phyloP scores from a whole-genome alignment of 1,284 basidiomycete species.

The Laetiporus sulphureus region DNA sequence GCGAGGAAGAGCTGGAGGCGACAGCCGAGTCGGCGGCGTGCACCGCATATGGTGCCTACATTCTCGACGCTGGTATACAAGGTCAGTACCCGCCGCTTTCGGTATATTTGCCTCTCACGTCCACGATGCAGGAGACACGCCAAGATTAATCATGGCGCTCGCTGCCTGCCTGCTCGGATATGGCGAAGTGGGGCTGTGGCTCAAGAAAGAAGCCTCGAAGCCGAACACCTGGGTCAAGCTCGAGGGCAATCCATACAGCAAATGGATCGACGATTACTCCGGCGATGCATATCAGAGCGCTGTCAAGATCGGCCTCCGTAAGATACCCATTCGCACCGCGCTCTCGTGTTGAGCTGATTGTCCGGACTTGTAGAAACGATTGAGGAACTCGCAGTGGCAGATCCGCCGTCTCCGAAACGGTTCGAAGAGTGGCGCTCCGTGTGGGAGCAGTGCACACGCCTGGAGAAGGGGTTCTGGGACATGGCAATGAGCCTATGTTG shows the following conservation, averaged over 20 bases:
- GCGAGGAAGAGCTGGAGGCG: slow-evolving; percentile 48
- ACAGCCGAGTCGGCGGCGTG: slow-evolving; percentile 65
- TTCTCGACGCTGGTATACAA: slow-evolving; percentile 72
- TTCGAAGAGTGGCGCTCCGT: slow-evolving; percentile 66
- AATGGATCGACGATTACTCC: slow-evolving; percentile 84
- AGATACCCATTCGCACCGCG: slow-evolving; percentile 16
- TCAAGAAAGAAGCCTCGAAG: slow-evolving; percentile 47
- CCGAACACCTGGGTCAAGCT: slow-evolving; percentile 48
- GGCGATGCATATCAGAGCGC: slow-evolving; percentile 67
- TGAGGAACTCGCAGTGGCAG: slow-evolving; percentile 51
- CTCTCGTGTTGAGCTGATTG: background rate
- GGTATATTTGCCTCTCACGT: background rate
- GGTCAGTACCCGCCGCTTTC: slow-evolving; percentile 39
- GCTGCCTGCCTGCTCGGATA: slow-evolving; percentile 89
- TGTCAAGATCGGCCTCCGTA: slow-evolving; percentile 67
- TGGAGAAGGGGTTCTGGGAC: slow-evolving; percentile 92
- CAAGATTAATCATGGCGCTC: slow-evolving; percentile 74
- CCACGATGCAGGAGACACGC: slow-evolving; percentile 50
- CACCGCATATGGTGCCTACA: slow-evolving; percentile 83
- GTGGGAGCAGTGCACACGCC: slow-evolving; percentile 72
- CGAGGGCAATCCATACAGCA: slow-evolving; percentile 66
- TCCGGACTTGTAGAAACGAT: slow-evolving; percentile 53
- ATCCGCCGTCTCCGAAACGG: slow-evolving; percentile 59
- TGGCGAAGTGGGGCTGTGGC: slow-evolving; percentile 88
- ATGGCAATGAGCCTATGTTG: slow-evolving; percentile 54